These are phyloP conservation scores for Serendipita indica DNA, from an alignment of 768 basidiomycete genomes.

Conservation along the genomic window DNA sequence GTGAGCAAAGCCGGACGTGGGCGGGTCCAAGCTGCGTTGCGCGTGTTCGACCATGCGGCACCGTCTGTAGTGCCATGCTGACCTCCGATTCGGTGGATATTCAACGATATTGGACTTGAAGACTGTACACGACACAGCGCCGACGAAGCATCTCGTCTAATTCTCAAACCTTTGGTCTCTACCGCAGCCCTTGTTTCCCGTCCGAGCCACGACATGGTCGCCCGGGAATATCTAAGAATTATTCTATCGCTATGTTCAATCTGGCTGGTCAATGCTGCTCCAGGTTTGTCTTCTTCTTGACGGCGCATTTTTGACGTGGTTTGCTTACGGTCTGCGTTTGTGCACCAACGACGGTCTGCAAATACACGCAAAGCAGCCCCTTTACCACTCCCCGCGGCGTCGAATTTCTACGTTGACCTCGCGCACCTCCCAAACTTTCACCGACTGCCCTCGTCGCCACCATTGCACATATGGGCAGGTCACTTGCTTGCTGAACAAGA, in stretches of 20 bases:
- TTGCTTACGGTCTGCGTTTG: neutral
- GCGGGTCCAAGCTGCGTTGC: neutral
- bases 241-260: conserved; percentile 3
- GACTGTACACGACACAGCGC: too few relatives aligned
- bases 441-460: conserved; percentile 44
- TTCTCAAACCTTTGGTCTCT: too few relatives aligned
- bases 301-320: neutral
- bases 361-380: neutral
- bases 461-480: conserved; percentile 71
- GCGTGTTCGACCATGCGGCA: neutral
- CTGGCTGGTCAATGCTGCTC: neutral
- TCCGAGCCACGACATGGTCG: neutral
- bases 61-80: too few relatives aligned
- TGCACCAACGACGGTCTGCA: neutral
- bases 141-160: too few relatives aligned
- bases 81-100: too few relatives aligned
- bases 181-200: too few relatives aligned
- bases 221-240: neutral
- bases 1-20: neutral
- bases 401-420: conserved; percentile 57
- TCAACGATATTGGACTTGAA: too few relatives aligned
- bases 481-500: conserved; percentile 70
- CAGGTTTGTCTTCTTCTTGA: neutral
- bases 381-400: conserved; percentile 29
- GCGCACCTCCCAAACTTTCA: conserved; percentile 59